Evolutionary conservation across 192 early-diverging fungal genomes (phyloP), one percentile per base, ranked within the genome.

Genomic region (Dissophora globulifera): DNA sequence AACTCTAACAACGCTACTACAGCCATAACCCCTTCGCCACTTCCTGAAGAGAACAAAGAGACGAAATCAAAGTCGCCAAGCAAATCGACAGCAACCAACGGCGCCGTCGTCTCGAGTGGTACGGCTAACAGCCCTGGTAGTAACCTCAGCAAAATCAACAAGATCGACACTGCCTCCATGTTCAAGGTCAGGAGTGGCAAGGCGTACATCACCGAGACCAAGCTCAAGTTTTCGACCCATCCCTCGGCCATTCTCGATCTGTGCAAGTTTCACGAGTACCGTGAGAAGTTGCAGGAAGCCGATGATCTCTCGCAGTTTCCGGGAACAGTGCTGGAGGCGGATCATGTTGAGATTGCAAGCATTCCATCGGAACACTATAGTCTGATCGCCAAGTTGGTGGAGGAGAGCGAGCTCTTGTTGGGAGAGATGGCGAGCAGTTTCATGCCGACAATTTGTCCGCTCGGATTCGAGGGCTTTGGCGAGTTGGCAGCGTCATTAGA

Each of bases 181-280:
- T 76, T 76, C 58, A 66, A 63, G 47, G 58, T 76, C 46, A 66
- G 57, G 31, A 66, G 49, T 25, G 72, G 72, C 10, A 76, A 76
- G 38, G 72, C 63, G 4, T 67, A 53, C 7, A 61, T 76, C 22
- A 76, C 72, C 15, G 72, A 76, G 16, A 59, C 46, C 29, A 76
- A 76, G 47, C 72, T 76, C 58, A 66, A 50, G 17, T 76, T 66
- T 20, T 66, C 55, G 29, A 22, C 62, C 2, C 72, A 76, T 25
- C 72, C 72, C 6, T 51, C 72, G 2, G 48, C 72, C n/a, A 60
- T 76, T 26, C 50, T 58, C 3, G 72, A 76, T 16, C 35, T 76
- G 17, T 66, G 57, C 50, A 57, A 47, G 41, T 76, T 76, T 48
- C 72, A 76, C 22, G 72, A 66, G 19, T 76, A 67, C 52, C 17